Base-by-base conservation (phyloP, 2,329 filamentous ascomycete species). In the Pseudogymnoascus sp. region DNA sequence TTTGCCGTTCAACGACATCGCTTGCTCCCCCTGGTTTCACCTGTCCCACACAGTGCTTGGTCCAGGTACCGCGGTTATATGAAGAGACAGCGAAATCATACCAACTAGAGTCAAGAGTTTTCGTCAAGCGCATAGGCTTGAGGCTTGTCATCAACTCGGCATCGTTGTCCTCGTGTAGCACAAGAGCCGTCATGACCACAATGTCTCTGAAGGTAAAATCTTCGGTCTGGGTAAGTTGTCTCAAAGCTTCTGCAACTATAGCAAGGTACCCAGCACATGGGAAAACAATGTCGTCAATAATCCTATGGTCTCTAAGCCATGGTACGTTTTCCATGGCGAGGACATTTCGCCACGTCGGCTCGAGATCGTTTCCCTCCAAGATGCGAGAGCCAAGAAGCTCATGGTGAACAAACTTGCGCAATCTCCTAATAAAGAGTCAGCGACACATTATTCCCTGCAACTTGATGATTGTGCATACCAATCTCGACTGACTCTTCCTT, bases 261-360 rank as follows among this genome's bases (percentile, higher is more conserved):
- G 73, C 71, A 2, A 71, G 67, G 8, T 68, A 65, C 34, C 75
- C 75, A 12, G 77, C 75, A 11, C 76, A 78, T 38, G 80, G 78
- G 60, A 78, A 80, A 64, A 82, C 75, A 63, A 78, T 77, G 44
- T 79, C 77, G 67, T 74, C 77, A 56, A 79, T 75, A 64, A 82
- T 79, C 42, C 74, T 69, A 68, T 83, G 81, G 66, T 82, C 79
- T 38, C 78, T 73, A 5, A 80, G 74, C 68, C 82, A 83, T 11
- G 82, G 75, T 28, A 75, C 63, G 36, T 78, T 74, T 6, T 72
- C 70, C 5, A 75, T 65, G 1, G 69, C 68, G 1, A 79, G 68
- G 6, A 76, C 66, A 59, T 78, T 76, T n/a, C 75, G 69, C 70
- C 74, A 81, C 1, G 64, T 38, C 0, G 72, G 73, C 4, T 74